phyloP scores from a whole-genome alignment of 2,329 filamentous ascomycete species.

The Arthrobotrys musiformis region DNA sequence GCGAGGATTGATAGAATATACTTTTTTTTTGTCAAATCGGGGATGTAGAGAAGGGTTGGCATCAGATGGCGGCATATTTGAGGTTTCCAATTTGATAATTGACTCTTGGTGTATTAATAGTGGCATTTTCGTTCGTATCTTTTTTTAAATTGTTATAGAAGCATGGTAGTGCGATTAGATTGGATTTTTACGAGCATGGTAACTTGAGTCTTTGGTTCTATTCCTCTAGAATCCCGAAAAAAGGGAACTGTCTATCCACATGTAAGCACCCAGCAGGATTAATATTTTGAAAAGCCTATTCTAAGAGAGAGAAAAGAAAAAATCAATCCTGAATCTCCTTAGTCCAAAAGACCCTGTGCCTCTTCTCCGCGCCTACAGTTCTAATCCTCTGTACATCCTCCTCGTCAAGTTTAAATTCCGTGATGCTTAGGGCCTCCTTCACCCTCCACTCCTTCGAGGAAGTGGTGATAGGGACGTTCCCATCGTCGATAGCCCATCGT shows the following conservation, averaged over 20 bases:
- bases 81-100: background rate
- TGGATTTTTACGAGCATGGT: background rate
- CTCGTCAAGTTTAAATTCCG: constrained; percentile 70
- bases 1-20: constrained; percentile 56
- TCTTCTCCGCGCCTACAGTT: constrained; percentile 49
- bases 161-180: background rate
- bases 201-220: background rate
- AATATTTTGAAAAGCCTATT: no score
- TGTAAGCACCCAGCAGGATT: background rate
- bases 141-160: background rate
- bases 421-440: constrained; percentile 68
- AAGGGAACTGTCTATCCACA: background rate
- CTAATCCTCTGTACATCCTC: constrained; percentile 70
- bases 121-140: background rate
- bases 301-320: no score
- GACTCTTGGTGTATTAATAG: background rate
- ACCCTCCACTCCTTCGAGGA: constrained; percentile 71
- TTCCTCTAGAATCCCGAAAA: background rate
- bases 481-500: constrained; percentile 72
- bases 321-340: constrained; percentile 34
- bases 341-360: constrained; percentile 52
- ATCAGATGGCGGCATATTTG: background rate
- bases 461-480: constrained; percentile 71
- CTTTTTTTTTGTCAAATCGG: no score
- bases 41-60: background rate